These are phyloP conservation scores for Aspergillus jensenii DNA, from an alignment of 2,329 filamentous ascomycete species.

Conservation along the genomic window DNA sequence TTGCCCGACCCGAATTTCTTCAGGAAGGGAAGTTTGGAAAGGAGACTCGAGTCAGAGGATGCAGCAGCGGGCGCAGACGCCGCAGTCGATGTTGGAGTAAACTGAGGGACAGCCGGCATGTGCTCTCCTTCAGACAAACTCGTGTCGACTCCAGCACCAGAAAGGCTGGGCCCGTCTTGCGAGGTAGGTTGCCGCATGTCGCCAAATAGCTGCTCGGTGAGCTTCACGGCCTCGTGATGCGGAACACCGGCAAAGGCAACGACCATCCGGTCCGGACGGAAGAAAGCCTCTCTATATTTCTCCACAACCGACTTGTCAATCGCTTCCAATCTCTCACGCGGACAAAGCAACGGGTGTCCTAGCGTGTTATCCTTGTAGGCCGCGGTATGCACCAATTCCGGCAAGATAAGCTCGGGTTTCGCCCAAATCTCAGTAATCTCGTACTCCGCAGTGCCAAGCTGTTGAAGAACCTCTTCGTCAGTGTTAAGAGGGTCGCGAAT, in stretches of 20 bases:
- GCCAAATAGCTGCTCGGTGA: conserved; percentile 85
- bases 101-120: conserved; percentile 36
- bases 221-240: conserved; percentile 73
- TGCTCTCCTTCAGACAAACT: conserved; percentile 34
- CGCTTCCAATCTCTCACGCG: conserved; percentile 71
- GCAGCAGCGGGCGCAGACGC: conserved; percentile 38
- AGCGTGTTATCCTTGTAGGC: conserved; percentile 96
- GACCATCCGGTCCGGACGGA: conserved; percentile 85
- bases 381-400: conserved; percentile 91
- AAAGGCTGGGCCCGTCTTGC: conserved; percentile 49
- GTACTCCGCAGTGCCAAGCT: conserved; percentile 88
- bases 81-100: conserved; percentile 42
- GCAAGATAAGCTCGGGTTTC: conserved; percentile 92
- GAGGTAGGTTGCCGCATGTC: conserved; percentile 70
- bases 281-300: conserved; percentile 80
- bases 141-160: conserved; percentile 60
- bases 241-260: conserved; percentile 92
- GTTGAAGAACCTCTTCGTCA: conserved; percentile 79
- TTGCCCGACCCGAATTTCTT: conserved; percentile 70
- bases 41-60: conserved; percentile 60
- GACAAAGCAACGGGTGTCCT: conserved; percentile 89
- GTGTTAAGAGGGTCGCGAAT: conserved; percentile 84
- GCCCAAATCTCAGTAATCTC: conserved; percentile 98
- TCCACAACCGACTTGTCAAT: conserved; percentile 75
- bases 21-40: conserved; percentile 85